phyloP scores from a whole-genome alignment of 2,329 filamentous ascomycete species.

The Nemania diffusa region DNA sequence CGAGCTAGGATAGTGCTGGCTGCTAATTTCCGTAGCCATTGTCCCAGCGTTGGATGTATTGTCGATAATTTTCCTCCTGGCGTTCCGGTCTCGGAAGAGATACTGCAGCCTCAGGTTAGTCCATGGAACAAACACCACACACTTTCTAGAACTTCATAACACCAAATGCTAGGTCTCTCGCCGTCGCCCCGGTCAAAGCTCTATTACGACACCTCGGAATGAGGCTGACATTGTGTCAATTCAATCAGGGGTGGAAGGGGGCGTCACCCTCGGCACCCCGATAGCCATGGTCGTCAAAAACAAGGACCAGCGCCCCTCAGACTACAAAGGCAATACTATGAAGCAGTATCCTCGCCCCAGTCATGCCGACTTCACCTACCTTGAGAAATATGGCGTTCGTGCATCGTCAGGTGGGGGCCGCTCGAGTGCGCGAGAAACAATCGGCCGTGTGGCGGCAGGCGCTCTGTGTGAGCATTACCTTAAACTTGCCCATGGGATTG shows the following conservation, averaged over 20 bases:
- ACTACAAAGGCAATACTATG: slow-evolving; percentile 15
- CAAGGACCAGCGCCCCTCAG: slow-evolving; percentile 9
- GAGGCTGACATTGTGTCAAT: slow-evolving; percentile 10
- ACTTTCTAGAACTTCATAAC: slow-evolving; percentile 6
- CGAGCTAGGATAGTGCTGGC: slow-evolving; percentile 1
- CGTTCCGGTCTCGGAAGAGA: slow-evolving; percentile 14
- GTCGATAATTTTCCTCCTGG: slow-evolving; percentile 18
- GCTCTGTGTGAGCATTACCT: slow-evolving; percentile 29
- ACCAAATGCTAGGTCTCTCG: slow-evolving; percentile 12
- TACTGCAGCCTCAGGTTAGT: slow-evolving; percentile 15
- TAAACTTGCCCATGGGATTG: slow-evolving; percentile 28
- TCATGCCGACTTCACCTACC: slow-evolving; percentile 25
- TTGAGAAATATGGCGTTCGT: slow-evolving; percentile 29
- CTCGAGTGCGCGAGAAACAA: slow-evolving; percentile 28
- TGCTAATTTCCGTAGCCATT: slow-evolving; percentile 15
- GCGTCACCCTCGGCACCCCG: slow-evolving; percentile 18
- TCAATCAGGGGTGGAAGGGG: slow-evolving; percentile 13
- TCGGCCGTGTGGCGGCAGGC: slow-evolving; percentile 31
- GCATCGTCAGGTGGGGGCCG: slow-evolving; percentile 20
- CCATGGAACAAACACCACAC: slow-evolving; percentile 7
- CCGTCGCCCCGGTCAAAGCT: slow-evolving; percentile 15
- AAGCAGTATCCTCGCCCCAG: slow-evolving; percentile 21
- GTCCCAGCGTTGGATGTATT: slow-evolving; percentile 17
- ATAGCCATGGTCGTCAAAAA: slow-evolving; percentile 18
- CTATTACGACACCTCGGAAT: slow-evolving; percentile 21